Evolutionary conservation across 2,329 filamentous ascomycete species (phyloP).

Genomic region (Xylariaceae sp.): DNA sequence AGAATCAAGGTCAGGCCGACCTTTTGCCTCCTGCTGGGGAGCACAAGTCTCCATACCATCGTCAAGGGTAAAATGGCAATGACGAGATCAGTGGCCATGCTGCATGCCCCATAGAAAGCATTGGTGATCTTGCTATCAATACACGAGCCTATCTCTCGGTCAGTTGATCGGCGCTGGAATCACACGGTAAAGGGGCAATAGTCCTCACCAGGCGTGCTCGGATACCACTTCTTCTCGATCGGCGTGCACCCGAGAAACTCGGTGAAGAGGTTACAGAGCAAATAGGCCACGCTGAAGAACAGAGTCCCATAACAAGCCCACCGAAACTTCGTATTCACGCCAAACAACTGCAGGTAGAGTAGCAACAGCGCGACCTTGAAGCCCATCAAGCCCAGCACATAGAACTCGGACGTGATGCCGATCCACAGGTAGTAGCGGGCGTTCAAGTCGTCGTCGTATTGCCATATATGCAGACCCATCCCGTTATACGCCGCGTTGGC

Average conservation of each 20-base stretch:
- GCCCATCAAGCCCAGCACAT: constrained; percentile 13
- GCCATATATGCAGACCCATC: constrained; percentile 21
- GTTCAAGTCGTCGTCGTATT: constrained; percentile 16
- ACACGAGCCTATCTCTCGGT: constrained; percentile 9
- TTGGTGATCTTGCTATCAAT: constrained; percentile 12
- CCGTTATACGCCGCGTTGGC: constrained; percentile 19
- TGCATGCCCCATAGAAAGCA: constrained; percentile 17
- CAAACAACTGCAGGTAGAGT: constrained; percentile 19
- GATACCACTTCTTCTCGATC: constrained; percentile 19
- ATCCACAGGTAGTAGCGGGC: constrained; percentile 19
- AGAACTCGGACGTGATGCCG: constrained; percentile 21
- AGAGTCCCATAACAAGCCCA: constrained; percentile 16
- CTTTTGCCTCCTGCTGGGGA: constrained; percentile 15
- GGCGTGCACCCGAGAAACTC: constrained; percentile 21
- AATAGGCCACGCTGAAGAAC: constrained; percentile 44
- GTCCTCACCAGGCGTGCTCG: constrained; percentile 4
- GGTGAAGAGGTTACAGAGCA: constrained; percentile 53
- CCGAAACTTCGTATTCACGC: constrained; percentile 14
- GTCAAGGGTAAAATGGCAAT: constrained; percentile 20
- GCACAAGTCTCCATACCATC: constrained; percentile 18
- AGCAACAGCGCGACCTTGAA: constrained; percentile 18
- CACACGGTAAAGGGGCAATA: too few relatives aligned
- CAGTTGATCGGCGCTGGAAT: background rate
- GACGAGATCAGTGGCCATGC: constrained; percentile 17
- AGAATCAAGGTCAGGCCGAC: constrained; percentile 17